Evolutionary conservation across 345 rosid species (phyloP).

Genomic region (Gossypium australe): DNA sequence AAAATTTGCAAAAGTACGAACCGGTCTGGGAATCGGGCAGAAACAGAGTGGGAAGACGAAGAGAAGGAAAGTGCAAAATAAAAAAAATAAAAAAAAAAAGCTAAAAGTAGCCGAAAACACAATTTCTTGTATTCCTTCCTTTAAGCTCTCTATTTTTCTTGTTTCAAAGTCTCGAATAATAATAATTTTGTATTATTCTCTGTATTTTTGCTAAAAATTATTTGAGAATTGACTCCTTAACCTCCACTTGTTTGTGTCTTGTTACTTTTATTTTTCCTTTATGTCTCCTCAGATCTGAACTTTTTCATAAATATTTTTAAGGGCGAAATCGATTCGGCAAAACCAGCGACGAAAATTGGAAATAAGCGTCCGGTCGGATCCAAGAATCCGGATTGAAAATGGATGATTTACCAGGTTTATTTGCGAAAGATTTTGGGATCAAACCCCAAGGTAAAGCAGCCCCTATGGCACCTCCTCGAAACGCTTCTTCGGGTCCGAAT

Average conservation of each 20-base stretch:
- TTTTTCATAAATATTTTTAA: background rate
- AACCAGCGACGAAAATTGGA: background rate
- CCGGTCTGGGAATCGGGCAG: background rate
- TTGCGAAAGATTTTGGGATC: conserved; percentile 57
- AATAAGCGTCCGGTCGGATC: background rate
- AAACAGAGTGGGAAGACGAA: conserved; percentile 2
- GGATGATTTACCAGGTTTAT: conserved; percentile 67
- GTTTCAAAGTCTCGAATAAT: background rate
- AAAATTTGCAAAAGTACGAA: background rate
- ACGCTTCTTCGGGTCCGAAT: conserved; percentile 20
- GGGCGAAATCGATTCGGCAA: background rate
- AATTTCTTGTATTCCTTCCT: background rate
- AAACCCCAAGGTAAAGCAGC: conserved; percentile 74
- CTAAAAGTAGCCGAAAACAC: background rate
- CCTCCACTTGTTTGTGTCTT: conserved; percentile 6
- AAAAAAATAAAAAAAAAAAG: background rate
- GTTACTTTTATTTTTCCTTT: background rate
- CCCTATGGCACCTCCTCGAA: conserved; percentile 56
- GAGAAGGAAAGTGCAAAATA: background rate
- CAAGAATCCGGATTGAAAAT: conserved; percentile 18
- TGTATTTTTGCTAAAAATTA: conserved; percentile 1
- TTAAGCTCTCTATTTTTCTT: background rate
- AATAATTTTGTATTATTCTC: no score
- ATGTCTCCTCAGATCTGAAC: conserved; percentile 18
- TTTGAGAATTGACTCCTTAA: conserved; percentile 17